Base-by-base conservation (phyloP, 345 rosid species). In the Garcia nutans region DNA sequence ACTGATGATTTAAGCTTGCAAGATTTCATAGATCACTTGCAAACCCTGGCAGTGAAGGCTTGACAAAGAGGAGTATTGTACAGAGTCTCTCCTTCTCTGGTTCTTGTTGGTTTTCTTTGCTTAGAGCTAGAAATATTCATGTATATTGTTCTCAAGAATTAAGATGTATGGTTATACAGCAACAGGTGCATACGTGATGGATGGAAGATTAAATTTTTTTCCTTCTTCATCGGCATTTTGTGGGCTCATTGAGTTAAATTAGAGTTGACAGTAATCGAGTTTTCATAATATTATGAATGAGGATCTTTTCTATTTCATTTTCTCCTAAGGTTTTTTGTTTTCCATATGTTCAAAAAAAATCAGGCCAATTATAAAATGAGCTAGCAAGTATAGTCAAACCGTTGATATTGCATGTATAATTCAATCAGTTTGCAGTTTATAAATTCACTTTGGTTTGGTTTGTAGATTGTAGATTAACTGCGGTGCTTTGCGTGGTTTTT, bases 1-100 rank as follows among this genome's bases (percentile, higher is more conserved):
- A 93, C 98, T 0, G 99, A 96, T 85, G 98, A 96, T 78, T 74
- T 92, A 74, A 88, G 98, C 84, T 85, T 96, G 86, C 89, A 96
- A 85, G 97, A 85, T 68, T 96, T 96, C 76, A 82, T 96, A 10
- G 89, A 89, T 67, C 93, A 92, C 76, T 81, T 96, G 84, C 97
- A 96, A 82, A 65, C 90, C 66, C 87, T 95, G 64, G 97, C 98
- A 0, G 99, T 95, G 55, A 90, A 85, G 80, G 78, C 74, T 60
- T 91, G 78, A 73, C 24, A 24, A 2, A 64, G 54, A 31, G 16
- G 47, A 59, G 19, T n/a, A 41, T 22, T 33, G 55, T 50, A 45
- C 28, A 55, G 52, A 52, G 22, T 62, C 50, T 63, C 31, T 31
- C 58, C 24, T 10, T 31, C 47, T 12, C 12, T 26, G 10, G 54